A percentile compares a stretch with the other conserved stretches of the same genome.
phyloP scores from a whole-genome alignment of 1,284 basidiomycete species.

The Thelephora terrestris region DNA sequence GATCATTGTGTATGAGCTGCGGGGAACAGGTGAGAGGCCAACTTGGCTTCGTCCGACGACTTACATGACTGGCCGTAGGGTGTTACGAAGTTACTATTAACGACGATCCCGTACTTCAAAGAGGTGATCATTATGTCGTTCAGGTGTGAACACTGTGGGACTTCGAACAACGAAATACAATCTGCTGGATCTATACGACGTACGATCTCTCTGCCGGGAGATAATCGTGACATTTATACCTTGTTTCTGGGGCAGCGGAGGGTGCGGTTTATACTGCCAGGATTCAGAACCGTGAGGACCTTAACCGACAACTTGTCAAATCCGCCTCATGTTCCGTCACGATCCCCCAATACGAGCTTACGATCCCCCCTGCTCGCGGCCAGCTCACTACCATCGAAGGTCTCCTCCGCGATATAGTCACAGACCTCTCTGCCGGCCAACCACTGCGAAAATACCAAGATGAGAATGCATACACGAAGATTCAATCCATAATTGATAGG shows the following conservation, averaged over 20 bases:
- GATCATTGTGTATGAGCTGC: conserved; percentile 94
- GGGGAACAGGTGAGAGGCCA: conserved; percentile 61
- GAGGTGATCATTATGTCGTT: conserved; percentile 97
- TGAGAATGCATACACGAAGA: conserved; percentile 67
- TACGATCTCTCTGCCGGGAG: conserved; percentile 27
- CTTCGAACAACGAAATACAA: conserved; percentile 91
- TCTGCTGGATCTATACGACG: conserved; percentile 84
- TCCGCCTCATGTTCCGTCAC: conserved; percentile 74
- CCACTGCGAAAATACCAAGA: conserved; percentile 81
- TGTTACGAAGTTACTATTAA: conserved; percentile 84
- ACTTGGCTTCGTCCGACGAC: conserved; percentile 2
- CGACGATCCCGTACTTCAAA: conserved; percentile 92
- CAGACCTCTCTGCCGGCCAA: conserved; percentile 81
- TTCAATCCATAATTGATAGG: conserved; percentile 65
- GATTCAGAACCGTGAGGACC: conserved; percentile 67
- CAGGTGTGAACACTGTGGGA: conserved; percentile 88
- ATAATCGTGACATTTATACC: neutral
- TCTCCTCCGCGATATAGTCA: conserved; percentile 74
- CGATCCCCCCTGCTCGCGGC: conserved; percentile 81
- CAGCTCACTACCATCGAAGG: conserved; percentile 97
- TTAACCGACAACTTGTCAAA: conserved; percentile 92
- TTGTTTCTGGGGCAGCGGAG: conserved; percentile 34
- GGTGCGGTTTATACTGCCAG: conserved; percentile 75
- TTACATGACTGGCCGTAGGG: conserved; percentile 43
- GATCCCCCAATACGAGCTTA: conserved; percentile 87